Evolutionary conservation across 805 yeast species (phyloP).

Genomic region (Spencermartinsiella europaea): DNA sequence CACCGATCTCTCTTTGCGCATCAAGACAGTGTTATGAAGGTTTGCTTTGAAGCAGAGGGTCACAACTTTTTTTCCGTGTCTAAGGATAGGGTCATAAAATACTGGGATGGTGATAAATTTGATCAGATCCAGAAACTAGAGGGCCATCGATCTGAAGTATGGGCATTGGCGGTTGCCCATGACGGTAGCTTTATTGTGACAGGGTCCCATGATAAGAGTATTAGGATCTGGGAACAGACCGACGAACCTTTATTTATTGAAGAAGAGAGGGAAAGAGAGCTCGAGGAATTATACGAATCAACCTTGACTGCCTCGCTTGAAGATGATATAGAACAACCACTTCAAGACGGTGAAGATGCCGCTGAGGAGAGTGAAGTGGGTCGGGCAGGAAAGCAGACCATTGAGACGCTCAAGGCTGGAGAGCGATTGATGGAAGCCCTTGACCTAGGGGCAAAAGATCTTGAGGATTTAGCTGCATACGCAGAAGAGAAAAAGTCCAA

Average conservation of each 20-base stretch:
- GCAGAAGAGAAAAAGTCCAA: conserved; percentile 39
- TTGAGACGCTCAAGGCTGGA: conserved; percentile 91
- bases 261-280: conserved; percentile 93
- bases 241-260: conserved; percentile 95
- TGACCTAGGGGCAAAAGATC: conserved; percentile 72
- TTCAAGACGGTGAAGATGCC: conserved; percentile 47
- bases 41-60: conserved; percentile 73
- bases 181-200: conserved; percentile 67
- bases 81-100: conserved; percentile 84
- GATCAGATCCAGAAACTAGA: conserved; percentile 84
- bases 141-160: conserved; percentile 89
- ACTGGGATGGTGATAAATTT: conserved; percentile 98
- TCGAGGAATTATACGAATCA: conserved; percentile 88
- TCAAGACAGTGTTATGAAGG: conserved; percentile 90
- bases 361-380: conserved; percentile 47
- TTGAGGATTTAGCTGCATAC: conserved; percentile 52
- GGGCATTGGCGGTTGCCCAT: conserved; percentile 78
- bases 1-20: conserved; percentile 96
- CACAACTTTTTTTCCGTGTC: conserved; percentile 88
- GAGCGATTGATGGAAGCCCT: conserved; percentile 89
- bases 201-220: conserved; percentile 88
- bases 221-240: conserved; percentile 89
- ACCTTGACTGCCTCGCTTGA: conserved; percentile 70
- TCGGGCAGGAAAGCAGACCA: conserved; percentile 73
- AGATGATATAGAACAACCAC: conserved; percentile 41